Percentiles rank a stretch among this genome's conserved stretches.
These are phyloP conservation scores for Trichosporon ovoides DNA, from an alignment of 1,284 basidiomycete genomes.

Conservation along the genomic window DNA sequence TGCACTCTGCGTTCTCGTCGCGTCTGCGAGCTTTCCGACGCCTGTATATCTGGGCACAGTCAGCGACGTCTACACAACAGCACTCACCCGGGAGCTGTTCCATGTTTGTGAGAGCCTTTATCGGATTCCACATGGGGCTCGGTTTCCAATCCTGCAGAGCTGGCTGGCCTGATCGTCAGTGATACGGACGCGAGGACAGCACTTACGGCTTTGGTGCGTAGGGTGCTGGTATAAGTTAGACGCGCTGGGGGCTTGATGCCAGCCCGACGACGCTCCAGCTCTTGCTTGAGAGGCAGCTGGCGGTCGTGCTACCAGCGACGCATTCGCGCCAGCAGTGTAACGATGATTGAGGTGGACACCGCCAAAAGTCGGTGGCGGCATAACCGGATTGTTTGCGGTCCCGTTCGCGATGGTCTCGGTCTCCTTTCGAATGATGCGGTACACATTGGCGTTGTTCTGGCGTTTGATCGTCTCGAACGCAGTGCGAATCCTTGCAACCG, in stretches of 20 bases:
- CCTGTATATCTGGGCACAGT: slow-evolving; percentile 29
- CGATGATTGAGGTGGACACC: slow-evolving; percentile 10
- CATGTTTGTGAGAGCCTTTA: slow-evolving; percentile 41
- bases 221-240: slow-evolving; percentile 2
- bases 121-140: slow-evolving; percentile 46
- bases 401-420: slow-evolving; percentile 20
- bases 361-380: slow-evolving; percentile 23
- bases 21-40: slow-evolving; percentile 30
- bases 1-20: slow-evolving; percentile 28
- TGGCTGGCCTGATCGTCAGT: slow-evolving; percentile 7
- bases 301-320: slow-evolving; percentile 2
- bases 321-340: not conserved
- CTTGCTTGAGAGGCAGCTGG: not conserved
- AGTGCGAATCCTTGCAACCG: slow-evolving; percentile 19
- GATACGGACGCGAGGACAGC: not conserved
- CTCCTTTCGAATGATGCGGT: slow-evolving; percentile 22
- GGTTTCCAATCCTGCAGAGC: slow-evolving; percentile 41
- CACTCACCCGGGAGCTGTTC: slow-evolving; percentile 35
- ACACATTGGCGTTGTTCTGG: slow-evolving; percentile 15
- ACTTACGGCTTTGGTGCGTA: not conserved
- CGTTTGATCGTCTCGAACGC: slow-evolving; percentile 27
- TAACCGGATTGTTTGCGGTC: not conserved
- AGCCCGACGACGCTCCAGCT: slow-evolving; percentile 1
- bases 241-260: not conserved
- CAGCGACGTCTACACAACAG: not conserved